Conservation (phyloP, 495 filamentous ascomycete genomes). For the Aspergillus diversus region DNA sequence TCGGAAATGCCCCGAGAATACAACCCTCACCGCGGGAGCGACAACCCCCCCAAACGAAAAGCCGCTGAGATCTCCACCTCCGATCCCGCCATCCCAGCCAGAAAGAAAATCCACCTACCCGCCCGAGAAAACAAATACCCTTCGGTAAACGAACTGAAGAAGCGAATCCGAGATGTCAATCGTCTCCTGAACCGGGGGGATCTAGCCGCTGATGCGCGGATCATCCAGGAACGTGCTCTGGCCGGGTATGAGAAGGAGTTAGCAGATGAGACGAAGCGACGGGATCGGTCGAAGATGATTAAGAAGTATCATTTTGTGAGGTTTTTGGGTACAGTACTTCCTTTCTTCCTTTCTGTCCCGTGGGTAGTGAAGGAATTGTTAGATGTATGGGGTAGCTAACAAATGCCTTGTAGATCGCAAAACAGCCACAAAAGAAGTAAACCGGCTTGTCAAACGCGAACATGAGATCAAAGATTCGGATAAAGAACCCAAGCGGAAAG, state of each 20-base stretch:
- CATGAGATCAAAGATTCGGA: conserved; percentile 47
- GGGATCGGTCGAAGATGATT: conserved; percentile 72
- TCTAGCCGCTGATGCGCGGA: conserved; percentile 73
- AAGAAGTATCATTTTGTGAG: conserved; percentile 91
- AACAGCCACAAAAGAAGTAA: conserved; percentile 74
- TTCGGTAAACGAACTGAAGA: conserved; percentile 56
- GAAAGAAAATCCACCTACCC: conserved; percentile 24
- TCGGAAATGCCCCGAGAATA: conserved; percentile 12
- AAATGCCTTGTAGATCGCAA: conserved; percentile 65
- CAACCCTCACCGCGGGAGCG: neutral
- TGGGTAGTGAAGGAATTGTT: neutral
- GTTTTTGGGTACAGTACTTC: conserved; percentile 67
- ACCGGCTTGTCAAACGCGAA: conserved; percentile 52
- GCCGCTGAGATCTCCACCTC: conserved; percentile 32
- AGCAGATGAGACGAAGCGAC: conserved; percentile 60
- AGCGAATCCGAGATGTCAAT: conserved; percentile 55
- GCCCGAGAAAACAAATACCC: conserved; percentile 41
- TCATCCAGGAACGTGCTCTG: conserved; percentile 81
- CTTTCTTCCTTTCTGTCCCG: neutral
- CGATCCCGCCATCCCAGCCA: conserved; percentile 2
- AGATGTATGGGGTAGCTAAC: neutral
- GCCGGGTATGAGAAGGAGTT: conserved; percentile 75
- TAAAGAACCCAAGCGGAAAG: conserved; percentile 42
- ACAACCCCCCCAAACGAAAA: conserved; percentile 36
- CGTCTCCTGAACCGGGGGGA: conserved; percentile 62